These are phyloP conservation scores for Candida quercuum DNA, from an alignment of 805 yeast genomes.

Conservation along the genomic window DNA sequence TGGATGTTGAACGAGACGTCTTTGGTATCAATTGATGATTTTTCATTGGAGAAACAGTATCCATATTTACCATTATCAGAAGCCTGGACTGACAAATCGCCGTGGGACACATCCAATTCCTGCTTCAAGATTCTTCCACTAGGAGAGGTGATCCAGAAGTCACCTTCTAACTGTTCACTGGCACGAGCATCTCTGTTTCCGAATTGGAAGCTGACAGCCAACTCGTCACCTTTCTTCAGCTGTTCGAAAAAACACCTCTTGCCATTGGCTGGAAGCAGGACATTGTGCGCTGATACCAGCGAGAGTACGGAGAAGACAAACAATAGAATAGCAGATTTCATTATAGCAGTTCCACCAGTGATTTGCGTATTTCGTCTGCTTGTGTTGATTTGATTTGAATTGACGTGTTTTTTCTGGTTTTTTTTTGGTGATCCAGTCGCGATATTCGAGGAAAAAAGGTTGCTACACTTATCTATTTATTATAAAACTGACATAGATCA, in stretches of 20 bases:
- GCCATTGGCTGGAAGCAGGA: constrained; percentile 75
- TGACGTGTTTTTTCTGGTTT: not conserved
- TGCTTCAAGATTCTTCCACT: constrained; percentile 44
- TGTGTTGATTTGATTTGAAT: not conserved
- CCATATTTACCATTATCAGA: constrained; percentile 65
- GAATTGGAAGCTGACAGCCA: constrained; percentile 86
- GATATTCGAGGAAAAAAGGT: no score
- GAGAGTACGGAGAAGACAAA: not conserved
- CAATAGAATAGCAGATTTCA: not conserved
- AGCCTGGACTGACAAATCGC: constrained; percentile 69
- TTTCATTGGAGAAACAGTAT: constrained; percentile 91
- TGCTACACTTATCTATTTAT: no score
- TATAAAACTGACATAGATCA: no score
- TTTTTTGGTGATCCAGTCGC: no score
- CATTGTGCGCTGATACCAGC: constrained; percentile 60
- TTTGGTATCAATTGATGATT: constrained; percentile 62
- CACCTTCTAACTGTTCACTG: constrained; percentile 58
- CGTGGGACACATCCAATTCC: constrained; percentile 63
- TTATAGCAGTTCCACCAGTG: no score
- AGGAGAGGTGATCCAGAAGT: constrained; percentile 41
- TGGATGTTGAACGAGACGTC: constrained; percentile 95
- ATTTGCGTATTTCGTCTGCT: not conserved
- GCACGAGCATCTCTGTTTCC: constrained; percentile 81
- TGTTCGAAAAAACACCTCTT: constrained; percentile 85
- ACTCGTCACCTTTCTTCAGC: constrained; percentile 76